These are phyloP conservation scores for Heritiera littoralis DNA, from an alignment of 345 rosid genomes.

Conservation along the genomic window DNA sequence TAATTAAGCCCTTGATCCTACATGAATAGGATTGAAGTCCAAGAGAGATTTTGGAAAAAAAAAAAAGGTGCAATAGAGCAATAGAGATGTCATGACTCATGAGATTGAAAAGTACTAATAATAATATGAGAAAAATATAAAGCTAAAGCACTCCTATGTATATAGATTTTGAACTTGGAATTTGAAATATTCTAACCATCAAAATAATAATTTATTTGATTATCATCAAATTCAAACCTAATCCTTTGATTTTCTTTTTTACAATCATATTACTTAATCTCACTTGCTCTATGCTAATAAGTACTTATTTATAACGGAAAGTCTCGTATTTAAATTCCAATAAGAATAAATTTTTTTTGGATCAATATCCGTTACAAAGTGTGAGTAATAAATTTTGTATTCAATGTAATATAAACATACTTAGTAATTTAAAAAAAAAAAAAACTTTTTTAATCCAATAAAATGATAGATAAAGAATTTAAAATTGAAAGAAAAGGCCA, in stretches of 20 bases:
- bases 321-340: too few species aligned
- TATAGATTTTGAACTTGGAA: not conserved
- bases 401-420: too few species aligned
- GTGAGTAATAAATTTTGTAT: too few species aligned
- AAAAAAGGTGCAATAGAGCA: too few species aligned
- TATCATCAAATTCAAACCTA: not conserved
- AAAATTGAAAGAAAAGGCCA: not conserved
- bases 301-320: too few species aligned
- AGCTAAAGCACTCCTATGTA: not conserved
- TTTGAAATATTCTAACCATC: not conserved
- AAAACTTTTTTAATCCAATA: too few species aligned
- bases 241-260: conserved; percentile 27
- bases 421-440: too few species aligned
- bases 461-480: too few species aligned
- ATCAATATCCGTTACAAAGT: too few species aligned
- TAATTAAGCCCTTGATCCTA: not conserved
- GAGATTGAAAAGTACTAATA: not conserved
- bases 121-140: too few species aligned
- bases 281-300: not conserved
- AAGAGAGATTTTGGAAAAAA: not conserved
- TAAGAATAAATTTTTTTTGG: too few species aligned
- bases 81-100: too few species aligned
- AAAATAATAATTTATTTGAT: not conserved
- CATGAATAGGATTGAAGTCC: not conserved
- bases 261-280: not conserved